Evolutionary conservation across 2,329 filamentous ascomycete genomes (phyloP).

Genomic region (Pseudogymnoascus sp.): DNA sequence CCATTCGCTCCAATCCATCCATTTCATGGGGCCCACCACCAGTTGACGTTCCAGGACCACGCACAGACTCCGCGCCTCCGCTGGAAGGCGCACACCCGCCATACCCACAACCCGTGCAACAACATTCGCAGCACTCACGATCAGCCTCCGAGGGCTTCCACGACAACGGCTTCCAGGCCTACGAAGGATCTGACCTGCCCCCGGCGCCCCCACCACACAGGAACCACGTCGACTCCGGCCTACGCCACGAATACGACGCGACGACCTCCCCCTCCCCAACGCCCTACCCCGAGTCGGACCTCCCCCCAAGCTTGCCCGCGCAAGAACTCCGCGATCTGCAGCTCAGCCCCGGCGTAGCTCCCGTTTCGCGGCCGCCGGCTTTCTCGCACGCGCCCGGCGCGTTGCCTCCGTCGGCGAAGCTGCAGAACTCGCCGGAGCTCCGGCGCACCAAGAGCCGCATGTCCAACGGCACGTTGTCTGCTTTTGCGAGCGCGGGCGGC

Average conservation of each 20-base stretch:
- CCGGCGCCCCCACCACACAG: conserved; percentile 24
- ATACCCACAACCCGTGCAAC: no score
- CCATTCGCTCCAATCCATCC: no score
- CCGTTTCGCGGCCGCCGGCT: conserved; percentile 68
- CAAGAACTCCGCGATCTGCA: conserved; percentile 48
- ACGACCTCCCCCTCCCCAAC: background rate
- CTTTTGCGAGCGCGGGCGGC: conserved; percentile 64
- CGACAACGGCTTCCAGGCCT: no score
- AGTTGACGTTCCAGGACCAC: no score
- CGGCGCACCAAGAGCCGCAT: conserved; percentile 76
- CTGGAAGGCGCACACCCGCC: no score
- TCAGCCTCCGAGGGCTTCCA: no score
- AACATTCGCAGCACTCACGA: no score
- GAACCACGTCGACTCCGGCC: background rate
- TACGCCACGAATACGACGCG: background rate
- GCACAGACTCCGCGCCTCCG: no score
- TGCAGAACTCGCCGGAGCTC: conserved; percentile 67
- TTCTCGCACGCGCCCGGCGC: conserved; percentile 69
- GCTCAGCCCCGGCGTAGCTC: conserved; percentile 49
- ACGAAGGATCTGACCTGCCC: no score
- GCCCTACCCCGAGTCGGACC: conserved; percentile 37
- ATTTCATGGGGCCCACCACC: no score
- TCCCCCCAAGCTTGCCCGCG: conserved; percentile 36
- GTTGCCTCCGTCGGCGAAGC: conserved; percentile 53
- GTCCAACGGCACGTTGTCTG: conserved; percentile 70